Evolutionary conservation across 306 rosid genomes (phyloP), one percentile per base, ranked within the genome.

Genomic region (Corylus avellana): DNA sequence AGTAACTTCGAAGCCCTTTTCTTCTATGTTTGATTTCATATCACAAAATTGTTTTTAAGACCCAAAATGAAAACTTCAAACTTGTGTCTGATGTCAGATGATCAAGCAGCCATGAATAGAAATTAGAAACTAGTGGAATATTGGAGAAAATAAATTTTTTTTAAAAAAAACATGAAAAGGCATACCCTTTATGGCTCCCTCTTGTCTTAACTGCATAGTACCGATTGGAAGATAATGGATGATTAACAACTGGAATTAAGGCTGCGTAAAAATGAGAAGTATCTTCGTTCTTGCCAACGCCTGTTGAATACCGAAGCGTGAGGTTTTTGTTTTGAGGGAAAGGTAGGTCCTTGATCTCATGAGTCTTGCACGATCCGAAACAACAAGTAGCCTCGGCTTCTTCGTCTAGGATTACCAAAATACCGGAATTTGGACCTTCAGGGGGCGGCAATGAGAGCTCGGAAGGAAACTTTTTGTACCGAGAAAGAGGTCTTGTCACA

Each of bases 211-310:
- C 72, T 20, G 82, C 85, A 50, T 92, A 90, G 80, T 92, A 91
- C 20, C 42, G 79, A 29, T 86, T 90, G 4, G 89, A 75, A 75
- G 86, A 79, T 74, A 88, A 22, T 1, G 97, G 94, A n/a, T 84
- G 89, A 77, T 85, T 80, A 20, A 89, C 74, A 16, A 84, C 93
- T 13, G 97, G 97, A 79, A 93, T 78, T 75, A 91, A 85, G 56
- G 69, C 1, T 18, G 77, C 77, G 17, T 76, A 46, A 46, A 5
- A 46, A 46, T 46, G 4, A 46, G 49, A 46, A 46, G 9, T 6
- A 27, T 2, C 10, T 5, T 0, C 1, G 61, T 18, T 3, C 25
- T 13, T 5, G 32, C 3, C 4, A 17, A 8, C 29, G 3, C 79
- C 62, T 0, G 12, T 74, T 55, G 75, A 53, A 47, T 78, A 55